These are phyloP conservation scores for Parascedosporium putredinis DNA, from an alignment of 2,329 filamentous ascomycete genomes.

Conservation along the genomic window DNA sequence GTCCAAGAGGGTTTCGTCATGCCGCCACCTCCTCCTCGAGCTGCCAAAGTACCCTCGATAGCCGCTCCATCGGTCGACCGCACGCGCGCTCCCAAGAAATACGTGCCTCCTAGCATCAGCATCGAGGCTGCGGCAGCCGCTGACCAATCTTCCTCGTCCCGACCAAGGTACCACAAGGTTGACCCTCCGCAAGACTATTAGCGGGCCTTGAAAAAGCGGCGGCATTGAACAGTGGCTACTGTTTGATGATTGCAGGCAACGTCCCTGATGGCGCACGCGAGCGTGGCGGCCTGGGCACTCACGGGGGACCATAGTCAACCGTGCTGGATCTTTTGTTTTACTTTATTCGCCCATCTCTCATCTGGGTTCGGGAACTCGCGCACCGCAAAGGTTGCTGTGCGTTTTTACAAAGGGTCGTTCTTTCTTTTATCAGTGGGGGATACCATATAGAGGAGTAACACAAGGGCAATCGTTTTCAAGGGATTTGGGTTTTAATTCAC, in stretches of 20 bases:
- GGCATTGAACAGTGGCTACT: too few relatives aligned
- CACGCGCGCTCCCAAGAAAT: slow-evolving; percentile 29
- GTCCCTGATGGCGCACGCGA: too few relatives aligned
- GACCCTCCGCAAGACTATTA: neutral
- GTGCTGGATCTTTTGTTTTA: too few relatives aligned
- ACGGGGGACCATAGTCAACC: neutral
- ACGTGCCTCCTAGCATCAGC: slow-evolving; percentile 22
- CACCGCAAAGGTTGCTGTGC: too few relatives aligned
- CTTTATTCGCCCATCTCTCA: neutral
- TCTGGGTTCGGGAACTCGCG: too few relatives aligned
- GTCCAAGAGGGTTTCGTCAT: slow-evolving; percentile 9
- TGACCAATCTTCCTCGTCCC: neutral
- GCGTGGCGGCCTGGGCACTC: neutral
- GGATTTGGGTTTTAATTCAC: neutral
- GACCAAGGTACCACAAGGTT: neutral
- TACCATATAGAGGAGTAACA: neutral
- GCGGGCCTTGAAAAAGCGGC: neutral
- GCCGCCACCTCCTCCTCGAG: slow-evolving; percentile 18
- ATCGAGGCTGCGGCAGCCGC: slow-evolving; percentile 1
- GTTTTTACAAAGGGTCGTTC: too few relatives aligned
- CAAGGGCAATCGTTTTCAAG: neutral
- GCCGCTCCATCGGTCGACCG: slow-evolving; percentile 27
- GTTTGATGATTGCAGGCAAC: too few relatives aligned
- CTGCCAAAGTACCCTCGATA: slow-evolving; percentile 23
- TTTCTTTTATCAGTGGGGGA: too few relatives aligned